Evolutionary conservation across 441 rosid species (phyloP), one percentile per base, ranked within the genome.

Genomic region (Pelargonium citronellum): DNA sequence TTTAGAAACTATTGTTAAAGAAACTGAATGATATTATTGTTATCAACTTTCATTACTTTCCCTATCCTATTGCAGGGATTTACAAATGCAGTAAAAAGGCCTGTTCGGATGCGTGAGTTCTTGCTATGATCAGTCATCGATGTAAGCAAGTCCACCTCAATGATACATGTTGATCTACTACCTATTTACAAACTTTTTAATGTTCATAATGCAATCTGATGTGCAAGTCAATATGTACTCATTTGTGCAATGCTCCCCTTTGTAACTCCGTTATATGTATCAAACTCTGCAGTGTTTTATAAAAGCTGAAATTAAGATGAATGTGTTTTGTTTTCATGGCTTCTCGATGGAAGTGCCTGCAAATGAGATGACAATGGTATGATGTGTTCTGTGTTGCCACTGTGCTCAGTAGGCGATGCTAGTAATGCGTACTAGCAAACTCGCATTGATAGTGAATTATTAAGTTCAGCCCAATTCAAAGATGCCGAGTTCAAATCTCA

Each of bases 71-170:
- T 74, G 58, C 85, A 93, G 95, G 97, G 97, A 72, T 91, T 82
- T 81, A 93, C 98, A 70, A 93, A 93, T 77, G 97, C 97, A 67
- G 88, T 89, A 63, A 93, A 93, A 84, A 85, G 91, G 79, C 98
- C 97, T 0, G 95, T 86, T 49, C 88, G 88, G 39, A 89, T 93
- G 85, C 86, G 83, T 0, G 96, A 91, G 71, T 93, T 93, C 80
- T 79, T 89, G 69, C 64, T 44, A 22, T 84, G 81, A 89, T 67
- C 43, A 68, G 60, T 39, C 20, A 51, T 39, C 20, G 11, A 11
- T 17, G 62, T 6, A 55, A 16, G 62, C 62, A 55, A 55, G 11
- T 7, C 24, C n/a, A 10, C 51, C 51, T 46, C 4, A 12, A 11
- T 9, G n/a, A 2, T 46, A 12, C 51, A 57, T 57, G 27, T 19